Base-by-base conservation (phyloP, 108 stramenopile species). In the Discostella pseudostelligera region DNA sequence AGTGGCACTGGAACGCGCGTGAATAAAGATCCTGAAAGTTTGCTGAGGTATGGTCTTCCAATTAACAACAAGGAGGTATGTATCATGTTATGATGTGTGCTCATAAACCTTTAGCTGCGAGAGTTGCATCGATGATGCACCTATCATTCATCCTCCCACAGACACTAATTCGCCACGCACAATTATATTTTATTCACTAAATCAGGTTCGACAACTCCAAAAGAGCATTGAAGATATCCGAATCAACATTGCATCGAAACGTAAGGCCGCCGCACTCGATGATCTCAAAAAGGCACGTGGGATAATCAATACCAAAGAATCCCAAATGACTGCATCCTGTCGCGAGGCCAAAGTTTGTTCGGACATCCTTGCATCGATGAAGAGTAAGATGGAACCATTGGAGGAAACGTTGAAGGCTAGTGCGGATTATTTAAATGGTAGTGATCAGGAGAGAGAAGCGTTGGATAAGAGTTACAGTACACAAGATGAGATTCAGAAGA, bases 21-120 rank as follows among this genome's bases (percentile, higher is more conserved):
- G 54, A 97, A 97, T 63, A 95, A 95, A 70, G 96, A 97, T 76
- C 70, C 96, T 16, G 93, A 94, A 59, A 89, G 87, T 39, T 71
- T 97, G 42, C 67, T 97, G 55, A 70, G 96, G 36, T 87, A 87
- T 72, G 96, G 91, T 28, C 78, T 97, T 24, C 96, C 96, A 20
- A 91, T 94, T 51, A 80, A 90, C 5, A 93, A 87, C 70, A 90
- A 87, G 59, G 86, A 94, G 74, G 90, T 91, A 58, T n/a, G 90
- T 73, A n/a, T n/a, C n/a, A n/a, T n/a, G 3, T 25, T 48, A 8
- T 48, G 12, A 19, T 1, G 14, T 17, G 44, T 44, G 8, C 22
- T 48, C 22, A 16, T 45, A 14, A 9, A 40, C 39, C 7, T 32
- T 32, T 32, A 4, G 32, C 32, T 32, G 32, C 5, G 32, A 5